Evolutionary conservation across 2,329 filamentous ascomycete genomes (phyloP).

Genomic region (Paecilomyces formosus): DNA sequence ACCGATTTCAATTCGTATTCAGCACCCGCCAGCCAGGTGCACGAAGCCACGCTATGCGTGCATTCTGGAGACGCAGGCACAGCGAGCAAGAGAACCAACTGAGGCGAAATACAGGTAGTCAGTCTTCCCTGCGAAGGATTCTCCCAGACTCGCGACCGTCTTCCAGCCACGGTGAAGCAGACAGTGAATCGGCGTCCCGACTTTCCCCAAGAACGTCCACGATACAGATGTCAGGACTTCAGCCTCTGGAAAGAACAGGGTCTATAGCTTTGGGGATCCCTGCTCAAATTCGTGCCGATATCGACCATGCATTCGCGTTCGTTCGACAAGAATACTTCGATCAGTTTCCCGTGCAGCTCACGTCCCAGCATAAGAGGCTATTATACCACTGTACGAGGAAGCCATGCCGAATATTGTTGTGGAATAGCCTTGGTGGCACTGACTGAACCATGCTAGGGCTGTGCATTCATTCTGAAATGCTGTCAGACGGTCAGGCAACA

Average conservation of each 20-base stretch:
- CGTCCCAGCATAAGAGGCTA: constrained; percentile 3
- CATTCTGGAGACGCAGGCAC: neutral
- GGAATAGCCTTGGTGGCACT: neutral
- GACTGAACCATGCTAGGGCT: constrained; percentile 1
- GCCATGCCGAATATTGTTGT: neutral
- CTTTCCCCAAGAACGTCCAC: neutral
- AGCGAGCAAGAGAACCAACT: neutral
- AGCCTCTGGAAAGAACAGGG: neutral
- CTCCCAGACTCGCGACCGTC: neutral
- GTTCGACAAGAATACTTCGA: constrained; percentile 4
- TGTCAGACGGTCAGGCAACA: constrained; percentile 2
- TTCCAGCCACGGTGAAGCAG: neutral
- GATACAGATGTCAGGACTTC: neutral
- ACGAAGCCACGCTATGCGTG: neutral
- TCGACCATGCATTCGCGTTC: constrained; percentile 1
- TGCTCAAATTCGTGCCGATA: neutral
- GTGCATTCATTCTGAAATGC: constrained; percentile 4
- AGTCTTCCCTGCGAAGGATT: neutral
- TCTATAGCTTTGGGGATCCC: neutral
- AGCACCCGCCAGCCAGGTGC: neutral
- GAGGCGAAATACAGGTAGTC: neutral
- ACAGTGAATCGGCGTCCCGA: neutral
- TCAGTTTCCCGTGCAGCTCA: constrained; percentile 4
- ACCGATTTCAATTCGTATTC: neutral
- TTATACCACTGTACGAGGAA: constrained; percentile 5